A percentile compares a stretch with the other conserved stretches of the same genome.
phyloP scores from a whole-genome alignment of 2,329 filamentous ascomycete genomes.

The Aurifilum marmelostoma region DNA sequence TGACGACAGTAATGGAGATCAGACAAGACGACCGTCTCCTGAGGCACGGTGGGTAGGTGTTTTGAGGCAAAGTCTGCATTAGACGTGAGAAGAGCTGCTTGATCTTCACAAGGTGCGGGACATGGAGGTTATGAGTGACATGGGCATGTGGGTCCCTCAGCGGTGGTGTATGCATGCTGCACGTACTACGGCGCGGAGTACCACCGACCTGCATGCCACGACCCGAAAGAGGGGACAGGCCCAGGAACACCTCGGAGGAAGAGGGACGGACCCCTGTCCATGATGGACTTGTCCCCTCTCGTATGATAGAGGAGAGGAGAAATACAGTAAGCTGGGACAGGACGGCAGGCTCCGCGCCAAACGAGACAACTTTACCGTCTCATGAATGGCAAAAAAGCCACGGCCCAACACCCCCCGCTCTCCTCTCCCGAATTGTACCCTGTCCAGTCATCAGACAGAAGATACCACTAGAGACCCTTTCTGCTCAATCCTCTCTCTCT shows the following conservation, averaged over 20 bases:
- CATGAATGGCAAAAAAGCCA: conserved; percentile 19
- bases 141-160: conserved; percentile 33
- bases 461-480: conserved; percentile 15
- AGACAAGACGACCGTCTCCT: conserved; percentile 38
- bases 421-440: conserved; percentile 7
- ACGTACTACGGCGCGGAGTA: conserved; percentile 12
- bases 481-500: background rate
- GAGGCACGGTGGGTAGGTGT: conserved; percentile 33
- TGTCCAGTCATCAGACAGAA: conserved; percentile 18
- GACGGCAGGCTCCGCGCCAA: conserved; percentile 24
- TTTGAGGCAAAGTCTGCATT: conserved; percentile 42
- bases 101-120: conserved; percentile 43
- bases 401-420: no score
- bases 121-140: conserved; percentile 48
- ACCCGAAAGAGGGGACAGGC: conserved; percentile 16
- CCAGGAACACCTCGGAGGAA: conserved; percentile 13
- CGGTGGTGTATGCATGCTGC: conserved; percentile 24
- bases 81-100: conserved; percentile 41
- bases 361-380: conserved; percentile 26
- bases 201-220: conserved; percentile 17
- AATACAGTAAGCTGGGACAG: conserved; percentile 1
- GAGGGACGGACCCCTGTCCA: conserved; percentile 4
- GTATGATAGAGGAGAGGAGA: conserved; percentile 17
- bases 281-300: conserved; percentile 13
- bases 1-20: conserved; percentile 41